These are phyloP conservation scores for Wickerhamiella infanticola DNA, from an alignment of 1,139 yeast species.

Conservation along the genomic window DNA sequence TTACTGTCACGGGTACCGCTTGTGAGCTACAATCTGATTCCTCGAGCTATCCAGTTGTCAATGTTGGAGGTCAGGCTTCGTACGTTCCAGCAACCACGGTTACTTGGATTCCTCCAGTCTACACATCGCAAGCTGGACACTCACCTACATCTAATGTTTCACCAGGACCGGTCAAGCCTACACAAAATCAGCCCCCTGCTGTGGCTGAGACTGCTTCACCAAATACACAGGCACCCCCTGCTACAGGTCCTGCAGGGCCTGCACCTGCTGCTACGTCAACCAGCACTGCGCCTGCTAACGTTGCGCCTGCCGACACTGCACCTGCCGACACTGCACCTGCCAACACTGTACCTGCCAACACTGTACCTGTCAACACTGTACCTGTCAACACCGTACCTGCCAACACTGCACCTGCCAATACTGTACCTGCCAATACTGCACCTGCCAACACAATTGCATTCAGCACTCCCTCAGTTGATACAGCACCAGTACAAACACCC, in stretches of 20 bases:
- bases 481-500: neutral
- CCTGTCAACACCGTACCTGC: conserved; percentile 3
- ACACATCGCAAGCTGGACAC: neutral
- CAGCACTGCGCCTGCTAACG: neutral
- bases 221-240: conserved; percentile 8
- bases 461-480: conserved; percentile 3
- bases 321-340: neutral
- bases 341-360: neutral
- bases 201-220: conserved; percentile 8
- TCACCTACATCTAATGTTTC: neutral
- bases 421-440: neutral
- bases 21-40: conserved; percentile 5
- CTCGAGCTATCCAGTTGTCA: conserved; percentile 14
- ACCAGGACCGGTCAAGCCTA: neutral
- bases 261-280: neutral
- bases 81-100: neutral
- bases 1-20: conserved; percentile 12
- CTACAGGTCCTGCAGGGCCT: neutral
- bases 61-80: conserved; percentile 10
- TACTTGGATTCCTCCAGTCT: neutral
- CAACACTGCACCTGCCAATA: neutral
- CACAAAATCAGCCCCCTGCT: neutral
- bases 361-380: neutral
- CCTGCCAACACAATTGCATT: conserved; percentile 6
- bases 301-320: neutral